A percentile compares a stretch with the other conserved stretches of the same genome.
phyloP scores from a whole-genome alignment of 805 yeast species.

The Candida ipomoeae region DNA sequence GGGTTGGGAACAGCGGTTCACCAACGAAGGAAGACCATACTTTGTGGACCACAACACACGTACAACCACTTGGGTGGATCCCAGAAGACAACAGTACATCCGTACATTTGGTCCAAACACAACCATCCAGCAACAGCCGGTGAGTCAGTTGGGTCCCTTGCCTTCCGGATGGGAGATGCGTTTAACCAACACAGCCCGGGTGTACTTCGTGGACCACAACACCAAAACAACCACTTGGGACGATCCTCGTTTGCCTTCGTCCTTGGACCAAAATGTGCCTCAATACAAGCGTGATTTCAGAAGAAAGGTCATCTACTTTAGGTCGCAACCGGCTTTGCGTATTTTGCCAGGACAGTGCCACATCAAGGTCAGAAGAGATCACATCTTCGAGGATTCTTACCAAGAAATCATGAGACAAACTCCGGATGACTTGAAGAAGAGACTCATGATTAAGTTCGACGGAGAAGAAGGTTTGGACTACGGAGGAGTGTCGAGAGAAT shows the following conservation, averaged over 20 bases:
- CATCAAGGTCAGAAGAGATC: constrained; percentile 94
- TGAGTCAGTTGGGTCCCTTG: constrained; percentile 93
- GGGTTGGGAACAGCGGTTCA: constrained; percentile 98
- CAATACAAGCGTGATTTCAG: constrained; percentile 99
- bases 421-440: constrained; percentile 95
- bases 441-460: constrained; percentile 96
- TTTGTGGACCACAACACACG: constrained; percentile 99
- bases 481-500: constrained; percentile 99
- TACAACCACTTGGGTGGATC: constrained; percentile 99
- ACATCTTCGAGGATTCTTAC: constrained; percentile 94
- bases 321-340: constrained; percentile 97
- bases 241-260: constrained; percentile 96
- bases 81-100: constrained; percentile 96
- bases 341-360: constrained; percentile 98
- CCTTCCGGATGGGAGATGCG: constrained; percentile 99
- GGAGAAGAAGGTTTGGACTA: constrained; percentile 99
- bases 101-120: constrained; percentile 89
- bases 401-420: constrained; percentile 99
- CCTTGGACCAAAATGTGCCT: constrained; percentile 96
- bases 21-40: constrained; percentile 97
- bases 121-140: constrained; percentile 96
- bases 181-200: constrained; percentile 96
- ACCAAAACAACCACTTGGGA: constrained; percentile 99
- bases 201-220: constrained; percentile 97
- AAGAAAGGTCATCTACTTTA: constrained; percentile 93